These are phyloP conservation scores for Saprolegnia diclina DNA, from an alignment of 352 stramenopile species.

Conservation along the genomic window DNA sequence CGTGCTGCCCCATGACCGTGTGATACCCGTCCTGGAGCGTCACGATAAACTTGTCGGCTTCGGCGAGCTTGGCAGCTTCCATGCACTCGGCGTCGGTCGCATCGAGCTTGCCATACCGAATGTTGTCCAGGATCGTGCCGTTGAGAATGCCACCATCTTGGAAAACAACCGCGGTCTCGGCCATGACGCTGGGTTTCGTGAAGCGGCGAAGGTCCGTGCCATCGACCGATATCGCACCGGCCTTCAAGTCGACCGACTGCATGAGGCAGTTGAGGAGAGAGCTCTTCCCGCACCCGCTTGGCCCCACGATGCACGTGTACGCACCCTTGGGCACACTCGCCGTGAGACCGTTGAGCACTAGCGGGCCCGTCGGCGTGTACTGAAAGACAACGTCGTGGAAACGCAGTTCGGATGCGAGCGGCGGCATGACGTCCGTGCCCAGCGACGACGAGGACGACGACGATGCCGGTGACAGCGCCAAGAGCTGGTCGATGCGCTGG, in stretches of 20 bases:
- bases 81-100: constrained; percentile 26
- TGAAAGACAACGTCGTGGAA: constrained; percentile 23
- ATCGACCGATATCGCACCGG: constrained; percentile 26
- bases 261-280: constrained; percentile 28
- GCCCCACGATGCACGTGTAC: constrained; percentile 27
- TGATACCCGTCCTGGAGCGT: constrained; percentile 76
- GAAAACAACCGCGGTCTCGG: constrained; percentile 25
- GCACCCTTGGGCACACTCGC: constrained; percentile 26
- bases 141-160: constrained; percentile 28
- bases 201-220: constrained; percentile 15
- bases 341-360: constrained; percentile 17
- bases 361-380: constrained; percentile 16
- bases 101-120: constrained; percentile 26
- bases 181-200: constrained; percentile 24
- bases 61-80: constrained; percentile 25
- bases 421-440: not conserved
- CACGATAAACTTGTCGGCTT: constrained; percentile 55
- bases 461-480: not conserved
- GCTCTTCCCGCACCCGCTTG: constrained; percentile 26
- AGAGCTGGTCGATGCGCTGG: constrained; percentile 24
- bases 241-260: constrained; percentile 18
- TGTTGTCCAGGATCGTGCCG: constrained; percentile 28
- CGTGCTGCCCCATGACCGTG: constrained; percentile 53
- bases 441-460: not conserved
- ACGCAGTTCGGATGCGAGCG: not conserved